Base-by-base conservation (phyloP, 2,329 filamentous ascomycete species). In the Leptodontidium sp. region DNA sequence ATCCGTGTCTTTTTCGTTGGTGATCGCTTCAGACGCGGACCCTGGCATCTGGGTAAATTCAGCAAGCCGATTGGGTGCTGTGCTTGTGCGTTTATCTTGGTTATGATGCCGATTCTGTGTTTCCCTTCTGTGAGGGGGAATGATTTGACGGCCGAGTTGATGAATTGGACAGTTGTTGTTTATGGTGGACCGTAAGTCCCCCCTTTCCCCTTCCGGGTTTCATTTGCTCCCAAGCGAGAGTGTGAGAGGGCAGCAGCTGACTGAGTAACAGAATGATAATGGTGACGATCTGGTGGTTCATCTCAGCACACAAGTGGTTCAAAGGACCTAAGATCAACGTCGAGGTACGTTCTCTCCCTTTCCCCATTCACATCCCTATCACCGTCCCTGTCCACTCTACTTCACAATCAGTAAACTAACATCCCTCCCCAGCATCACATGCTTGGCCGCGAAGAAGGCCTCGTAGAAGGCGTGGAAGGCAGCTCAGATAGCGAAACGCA, bases 71-170 rank as follows among this genome's bases (percentile, higher is more conserved):
- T 90, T 69, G 89, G 89, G 21, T 78, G 78, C 0, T 69, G 84
- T 26, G 87, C 87, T 3, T 86, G 84, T 57, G 76, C 78, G 0
- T 91, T 91, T 75, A 88, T 90, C 7, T 71, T 84, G 15, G 79
- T 91, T 40, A 91, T 91, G 89, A 82, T 91, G 67, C 89, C 89
- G 0, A 87, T 91, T 26, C 80, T 91, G 38, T 91, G 88, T 77
- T 80, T 91, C 52, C 89, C 89, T 0, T 84, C 82, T 59, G 81
- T 83, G 7, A 86, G 82, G 6, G 87, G 87, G 3, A 78, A 74
- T 1, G 80, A 89, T 73, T 75, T 91, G 66, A 82, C 83, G 78
- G 81, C 78, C 2, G 61, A 74, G 58, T 72, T 80, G 12, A 90
- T 91, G 88, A 91, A 91, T 74, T 91, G 88, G 87, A 91, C 88